phyloP scores from a whole-genome alignment of 306 rosid genomes.

The Prunus campanulata region DNA sequence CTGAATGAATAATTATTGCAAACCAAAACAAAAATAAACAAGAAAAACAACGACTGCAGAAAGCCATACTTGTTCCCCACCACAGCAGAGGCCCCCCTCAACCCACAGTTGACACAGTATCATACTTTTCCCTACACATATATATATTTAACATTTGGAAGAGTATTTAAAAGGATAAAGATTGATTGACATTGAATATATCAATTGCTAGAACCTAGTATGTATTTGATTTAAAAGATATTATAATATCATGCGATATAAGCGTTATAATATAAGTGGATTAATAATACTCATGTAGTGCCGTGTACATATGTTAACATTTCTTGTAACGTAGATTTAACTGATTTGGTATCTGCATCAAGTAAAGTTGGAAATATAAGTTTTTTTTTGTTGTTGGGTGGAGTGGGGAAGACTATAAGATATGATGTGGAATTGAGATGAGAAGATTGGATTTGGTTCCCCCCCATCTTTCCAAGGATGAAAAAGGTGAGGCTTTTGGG shows the following conservation, averaged over 20 bases:
- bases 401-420: neutral
- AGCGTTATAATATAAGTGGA: too few relatives aligned
- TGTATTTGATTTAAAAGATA: too few relatives aligned
- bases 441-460: conserved; percentile 44
- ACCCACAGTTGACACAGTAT: neutral
- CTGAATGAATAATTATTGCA: conserved; percentile 43
- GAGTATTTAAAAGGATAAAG: conserved; percentile 17
- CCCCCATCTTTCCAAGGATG: conserved; percentile 39
- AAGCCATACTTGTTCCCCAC: conserved; percentile 1
- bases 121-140: neutral
- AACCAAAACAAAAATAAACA: conserved; percentile 9
- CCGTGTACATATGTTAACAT: too few relatives aligned
- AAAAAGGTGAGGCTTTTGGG: conserved; percentile 24
- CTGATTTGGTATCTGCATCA: conserved; percentile 17
- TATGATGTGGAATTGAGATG: conserved; percentile 35
- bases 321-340: too few relatives aligned
- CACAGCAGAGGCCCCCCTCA: neutral
- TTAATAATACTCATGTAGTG: too few relatives aligned
- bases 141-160: neutral
- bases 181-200: too few relatives aligned
- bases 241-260: too few relatives aligned
- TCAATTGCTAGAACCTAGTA: too few relatives aligned
- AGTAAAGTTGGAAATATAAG: too few relatives aligned
- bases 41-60: neutral
- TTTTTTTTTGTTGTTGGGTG: too few relatives aligned